phyloP scores from a whole-genome alignment of 2,329 filamentous ascomycete genomes.

The Paracoccidioides brasiliensis region DNA sequence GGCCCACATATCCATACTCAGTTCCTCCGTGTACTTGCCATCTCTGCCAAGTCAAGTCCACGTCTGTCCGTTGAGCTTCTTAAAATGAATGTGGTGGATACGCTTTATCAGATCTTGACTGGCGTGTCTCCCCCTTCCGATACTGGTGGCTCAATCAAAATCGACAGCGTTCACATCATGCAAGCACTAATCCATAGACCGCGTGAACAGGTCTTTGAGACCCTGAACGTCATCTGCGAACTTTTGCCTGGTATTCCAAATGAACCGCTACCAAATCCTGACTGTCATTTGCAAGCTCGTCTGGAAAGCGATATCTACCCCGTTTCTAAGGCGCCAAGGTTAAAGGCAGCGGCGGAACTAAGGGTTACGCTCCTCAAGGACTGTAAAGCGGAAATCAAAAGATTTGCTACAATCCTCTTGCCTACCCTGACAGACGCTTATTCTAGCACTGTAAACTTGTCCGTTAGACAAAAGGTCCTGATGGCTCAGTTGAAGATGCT shows the following conservation, averaged over 20 bases:
- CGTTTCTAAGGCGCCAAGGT: constrained; percentile 19
- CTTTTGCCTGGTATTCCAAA: constrained; percentile 64
- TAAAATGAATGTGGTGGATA: constrained; percentile 95
- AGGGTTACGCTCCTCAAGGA: constrained; percentile 65
- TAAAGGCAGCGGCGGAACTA: constrained; percentile 54
- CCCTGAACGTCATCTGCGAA: constrained; percentile 93
- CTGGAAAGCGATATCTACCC: constrained; percentile 34
- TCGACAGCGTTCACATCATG: constrained; percentile 97
- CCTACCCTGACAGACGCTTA: constrained; percentile 94
- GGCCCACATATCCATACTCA: constrained; percentile 91
- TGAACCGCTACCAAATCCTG: constrained; percentile 39
- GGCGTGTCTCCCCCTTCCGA: constrained; percentile 82
- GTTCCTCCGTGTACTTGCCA: constrained; percentile 81
- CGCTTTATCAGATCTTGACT: constrained; percentile 90
- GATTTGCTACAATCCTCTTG: constrained; percentile 84
- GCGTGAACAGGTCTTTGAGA: constrained; percentile 91
- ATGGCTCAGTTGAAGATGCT: constrained; percentile 97
- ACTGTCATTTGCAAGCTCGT: constrained; percentile 34
- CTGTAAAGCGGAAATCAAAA: constrained; percentile 77
- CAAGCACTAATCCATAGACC: constrained; percentile 92
- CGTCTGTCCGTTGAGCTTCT: constrained; percentile 77
- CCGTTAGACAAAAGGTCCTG: constrained; percentile 86
- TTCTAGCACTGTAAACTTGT: constrained; percentile 92
- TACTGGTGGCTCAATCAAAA: constrained; percentile 55
- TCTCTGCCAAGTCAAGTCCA: constrained; percentile 80